A percentile compares a stretch with the other conserved stretches of the same genome.
phyloP scores from a whole-genome alignment of 2,329 filamentous ascomycete species.

The Sclerotinia glacialis region DNA sequence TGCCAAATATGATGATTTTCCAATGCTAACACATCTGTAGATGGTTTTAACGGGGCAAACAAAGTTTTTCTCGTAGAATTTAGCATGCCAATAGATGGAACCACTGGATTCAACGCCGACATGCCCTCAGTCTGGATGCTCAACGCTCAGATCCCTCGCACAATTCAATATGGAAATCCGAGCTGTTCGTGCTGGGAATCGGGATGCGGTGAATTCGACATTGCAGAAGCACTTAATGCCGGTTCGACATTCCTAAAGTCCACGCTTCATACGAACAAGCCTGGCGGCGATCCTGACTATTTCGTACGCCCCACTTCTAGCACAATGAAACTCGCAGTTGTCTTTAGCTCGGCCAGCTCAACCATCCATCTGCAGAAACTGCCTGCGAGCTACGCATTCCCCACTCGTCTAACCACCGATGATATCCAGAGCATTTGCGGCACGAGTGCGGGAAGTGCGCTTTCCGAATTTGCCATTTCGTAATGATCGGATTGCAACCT shows the following conservation, averaged over 20 bases:
- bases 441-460: not conserved
- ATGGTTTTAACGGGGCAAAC: constrained; percentile 67
- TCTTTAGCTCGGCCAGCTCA: constrained; percentile 54
- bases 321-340: constrained; percentile 62
- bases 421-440: constrained; percentile 8
- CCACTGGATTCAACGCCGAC: constrained; percentile 53
- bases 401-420: constrained; percentile 13
- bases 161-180: constrained; percentile 61
- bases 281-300: constrained; percentile 68
- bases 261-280: constrained; percentile 63
- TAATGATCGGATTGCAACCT: not conserved
- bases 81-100: constrained; percentile 63
- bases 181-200: constrained; percentile 70
- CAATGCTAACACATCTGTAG: constrained; percentile 41
- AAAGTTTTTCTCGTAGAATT: constrained; percentile 75
- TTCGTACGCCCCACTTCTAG: constrained; percentile 61
- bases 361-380: constrained; percentile 53
- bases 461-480: constrained; percentile 10
- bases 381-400: constrained; percentile 23
- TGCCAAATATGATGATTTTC: not conserved
- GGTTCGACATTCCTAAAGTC: constrained; percentile 67
- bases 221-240: constrained; percentile 66
- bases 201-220: constrained; percentile 72
- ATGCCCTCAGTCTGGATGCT: constrained; percentile 76
- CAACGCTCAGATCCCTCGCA: constrained; percentile 69